Evolutionary conservation across 371 early-diverging fungal species (phyloP), one percentile per base, ranked within the genome.

Genomic region (Mortierella polycephala): DNA sequence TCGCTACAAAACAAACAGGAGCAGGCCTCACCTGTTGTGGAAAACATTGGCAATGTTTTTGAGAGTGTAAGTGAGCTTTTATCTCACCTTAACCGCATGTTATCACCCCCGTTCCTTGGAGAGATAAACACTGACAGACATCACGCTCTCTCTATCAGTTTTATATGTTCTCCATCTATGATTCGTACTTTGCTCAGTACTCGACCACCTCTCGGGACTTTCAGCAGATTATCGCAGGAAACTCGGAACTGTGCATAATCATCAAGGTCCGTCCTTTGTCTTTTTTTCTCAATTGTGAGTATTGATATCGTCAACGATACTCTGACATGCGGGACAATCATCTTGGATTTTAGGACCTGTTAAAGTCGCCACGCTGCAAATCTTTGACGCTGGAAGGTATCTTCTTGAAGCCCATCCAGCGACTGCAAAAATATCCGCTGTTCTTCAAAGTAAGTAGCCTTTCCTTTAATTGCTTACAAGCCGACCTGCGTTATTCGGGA

Each of bases 101-200:
- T 30, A 30, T 30, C 30, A 30, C 1, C 30, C 23, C 16, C 37
- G 51, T 16, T 46, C 8, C 44, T 13, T 39, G 14, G 18, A 7
- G 23, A 52, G 13, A 57, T 61, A 30, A 45, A 51, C 39, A 11
- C 23, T n/a, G 39, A 20, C n/a, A 47, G 16, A 4, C 41, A 14
- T 14, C 1, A 14, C 47, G 3, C 7, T 57, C 45, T 12, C 13
- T 13, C 46, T 39, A 6, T 3, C 49, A 77, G 77, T 77, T 77
- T 42, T 77, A 77, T 42, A 77, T 77, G 77, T 77, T 77, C 39
- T 61, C 67, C 18, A 77, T 77, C 20, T 77, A 77, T 39, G 77
- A 71, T 55, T 77, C 77, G 10, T 77, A 77, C 51, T 77, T 77
- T 71, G 69, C 77, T 7, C 77, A 77, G 44, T 77, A 77, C 57